Conservation (phyloP, 2,329 filamentous ascomycete species). For the Aphanocladium album region DNA sequence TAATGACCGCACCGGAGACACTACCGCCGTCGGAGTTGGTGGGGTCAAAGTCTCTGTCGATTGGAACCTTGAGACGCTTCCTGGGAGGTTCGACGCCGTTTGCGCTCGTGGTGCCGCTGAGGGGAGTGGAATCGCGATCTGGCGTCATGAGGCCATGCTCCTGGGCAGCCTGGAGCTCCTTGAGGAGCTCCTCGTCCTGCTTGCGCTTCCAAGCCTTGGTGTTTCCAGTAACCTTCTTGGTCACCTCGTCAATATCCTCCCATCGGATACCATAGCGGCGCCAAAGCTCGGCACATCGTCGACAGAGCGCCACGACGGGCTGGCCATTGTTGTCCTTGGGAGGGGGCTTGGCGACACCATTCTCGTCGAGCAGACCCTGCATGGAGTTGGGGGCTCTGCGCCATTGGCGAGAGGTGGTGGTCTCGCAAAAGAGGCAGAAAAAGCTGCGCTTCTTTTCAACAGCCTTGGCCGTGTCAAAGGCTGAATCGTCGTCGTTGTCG, state of each 20-base stretch:
- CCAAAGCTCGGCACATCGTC: slow-evolving; percentile 89
- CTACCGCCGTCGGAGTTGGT: slow-evolving; percentile 41
- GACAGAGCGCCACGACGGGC: slow-evolving; percentile 77
- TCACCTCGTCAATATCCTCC: slow-evolving; percentile 87
- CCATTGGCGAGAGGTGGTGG: slow-evolving; percentile 81
- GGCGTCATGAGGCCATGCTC: slow-evolving; percentile 46
- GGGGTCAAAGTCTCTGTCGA: slow-evolving; percentile 48
- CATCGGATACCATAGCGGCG: slow-evolving; percentile 93
- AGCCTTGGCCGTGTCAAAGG: slow-evolving; percentile 88
- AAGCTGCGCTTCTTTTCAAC: slow-evolving; percentile 73
- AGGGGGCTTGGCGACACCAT: slow-evolving; percentile 43
- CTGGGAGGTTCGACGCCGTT: slow-evolving; percentile 49
- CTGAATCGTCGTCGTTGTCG: slow-evolving; percentile 88
- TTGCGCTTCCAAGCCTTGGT: slow-evolving; percentile 81
- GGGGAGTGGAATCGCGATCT: slow-evolving; percentile 38
- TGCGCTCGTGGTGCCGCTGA: slow-evolving; percentile 25
- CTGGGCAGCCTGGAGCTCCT: slow-evolving; percentile 63
- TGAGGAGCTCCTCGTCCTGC: slow-evolving; percentile 84
- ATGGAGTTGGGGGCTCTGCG: slow-evolving; percentile 76
- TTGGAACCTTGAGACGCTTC: slow-evolving; percentile 58
- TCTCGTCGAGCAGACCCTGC: slow-evolving; percentile 64
- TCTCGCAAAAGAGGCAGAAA: slow-evolving; percentile 88
- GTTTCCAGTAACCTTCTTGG: slow-evolving; percentile 76
- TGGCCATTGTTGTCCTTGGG: slow-evolving; percentile 73
- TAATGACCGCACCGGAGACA: slow-evolving; percentile 24